Evolutionary conservation across 352 stramenopile species (phyloP), one percentile per base, ranked within the genome.

Genomic region (Ophiocytium majus): DNA sequence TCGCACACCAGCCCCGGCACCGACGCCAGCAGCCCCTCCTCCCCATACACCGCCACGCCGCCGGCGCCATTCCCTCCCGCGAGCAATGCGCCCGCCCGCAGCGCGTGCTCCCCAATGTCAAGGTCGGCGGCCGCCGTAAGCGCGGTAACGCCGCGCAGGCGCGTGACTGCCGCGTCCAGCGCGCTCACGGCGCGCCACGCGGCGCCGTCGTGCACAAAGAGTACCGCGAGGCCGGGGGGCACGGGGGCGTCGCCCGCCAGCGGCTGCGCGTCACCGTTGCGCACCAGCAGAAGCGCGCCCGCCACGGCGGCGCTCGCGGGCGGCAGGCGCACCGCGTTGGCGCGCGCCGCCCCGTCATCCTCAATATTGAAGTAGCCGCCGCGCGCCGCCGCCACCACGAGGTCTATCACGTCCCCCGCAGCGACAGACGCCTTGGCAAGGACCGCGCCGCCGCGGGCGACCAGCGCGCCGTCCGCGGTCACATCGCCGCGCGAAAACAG

Each of bases 21-120:
- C 32, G 84, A 85, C 9, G 84, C 86, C 0, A 88, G 75, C 17
- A 86, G 74, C 35, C 84, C 84, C 10, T 79, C 84, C 0, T 64
- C 81, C 0, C 84, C 84, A 50, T 82, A 88, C 33, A 85, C 66
- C 23, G 84, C 84, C 10, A 88, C 50, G n/a, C 80, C 63, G 31
- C 84, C 84, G n/a, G 43, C 84, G 31, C 86, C 43, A 63, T 86
- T 88, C 32, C 80, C 84, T 32, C 80, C 84, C 36, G 84, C 83
- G 33, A 86, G 71, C 36, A 88, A 28, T 31, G 83, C 75, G 31
- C 84, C 66, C 0, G 84, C 84, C 37, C 81, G 81, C 32, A 88
- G 78, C 0, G 84, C 23, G 35, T 81, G 76, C 31, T 88, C 81
- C 14, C 84, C 84, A 35, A 88, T 82, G 71, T 88, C 84, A 9